Percentiles rank a stretch among this genome's conserved stretches.
These are phyloP conservation scores for Cantharellus anzutake DNA, from an alignment of 768 basidiomycete species.

Conservation along the genomic window DNA sequence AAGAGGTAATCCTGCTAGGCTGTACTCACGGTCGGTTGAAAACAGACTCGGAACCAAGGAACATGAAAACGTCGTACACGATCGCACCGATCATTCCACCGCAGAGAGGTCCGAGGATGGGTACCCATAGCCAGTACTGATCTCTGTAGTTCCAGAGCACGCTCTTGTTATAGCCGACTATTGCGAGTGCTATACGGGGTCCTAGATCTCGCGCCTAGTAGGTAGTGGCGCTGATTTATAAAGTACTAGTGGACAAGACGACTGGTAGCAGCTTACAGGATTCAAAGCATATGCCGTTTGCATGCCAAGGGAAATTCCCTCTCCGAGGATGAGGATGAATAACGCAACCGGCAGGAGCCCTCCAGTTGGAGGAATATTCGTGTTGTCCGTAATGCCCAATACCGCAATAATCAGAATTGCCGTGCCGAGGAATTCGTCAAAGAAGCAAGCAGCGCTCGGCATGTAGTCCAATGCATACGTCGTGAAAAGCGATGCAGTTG, in stretches of 20 bases:
- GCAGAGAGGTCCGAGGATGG: slow-evolving; percentile 22
- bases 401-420: slow-evolving; percentile 35
- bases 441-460: slow-evolving; percentile 23
- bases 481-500: slow-evolving; percentile 38
- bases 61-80: slow-evolving; percentile 40
- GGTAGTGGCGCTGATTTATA: not conserved
- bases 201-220: slow-evolving; percentile 39
- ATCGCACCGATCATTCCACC: slow-evolving; percentile 32
- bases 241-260: not conserved
- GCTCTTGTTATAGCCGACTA: slow-evolving; percentile 34
- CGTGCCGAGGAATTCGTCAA: slow-evolving; percentile 31
- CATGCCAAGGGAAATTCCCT: slow-evolving; percentile 39
- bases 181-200: slow-evolving; percentile 45
- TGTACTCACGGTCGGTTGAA: slow-evolving; percentile 1
- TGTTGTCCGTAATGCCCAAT: slow-evolving; percentile 33
- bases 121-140: slow-evolving; percentile 63
- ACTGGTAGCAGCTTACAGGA: slow-evolving; percentile 20
- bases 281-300: slow-evolving; percentile 48
- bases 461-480: slow-evolving; percentile 27
- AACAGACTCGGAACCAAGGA: slow-evolving; percentile 30
- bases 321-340: slow-evolving; percentile 39
- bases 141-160: slow-evolving; percentile 3
- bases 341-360: slow-evolving; percentile 36
- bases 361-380: slow-evolving; percentile 27
- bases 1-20: not conserved